phyloP scores from a whole-genome alignment of 164 flowering plant genomes.

The Tetrastigma voinierianum region DNA sequence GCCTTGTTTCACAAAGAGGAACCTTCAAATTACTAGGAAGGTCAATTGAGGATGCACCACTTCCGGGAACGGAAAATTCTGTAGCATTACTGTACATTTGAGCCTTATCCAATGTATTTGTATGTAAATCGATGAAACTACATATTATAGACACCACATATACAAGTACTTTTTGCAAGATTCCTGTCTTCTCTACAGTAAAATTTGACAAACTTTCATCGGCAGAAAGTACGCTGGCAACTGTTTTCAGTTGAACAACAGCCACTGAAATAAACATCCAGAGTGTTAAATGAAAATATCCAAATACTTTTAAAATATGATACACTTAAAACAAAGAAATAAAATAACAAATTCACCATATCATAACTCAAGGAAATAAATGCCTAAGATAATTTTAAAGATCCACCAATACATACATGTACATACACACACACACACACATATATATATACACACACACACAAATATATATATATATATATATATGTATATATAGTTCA shows the following conservation, averaged over 20 bases:
- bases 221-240: slow-evolving; percentile 55
- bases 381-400: too few species aligned
- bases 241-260: slow-evolving; percentile 81
- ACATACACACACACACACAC: too few species aligned
- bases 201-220: slow-evolving; percentile 52
- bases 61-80: slow-evolving; percentile 26
- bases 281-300: slow-evolving; percentile 1
- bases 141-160: slow-evolving; percentile 67
- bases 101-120: slow-evolving; percentile 34
- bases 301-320: too few species aligned
- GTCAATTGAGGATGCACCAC: slow-evolving; percentile 19
- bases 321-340: too few species aligned
- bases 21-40: slow-evolving; percentile 29
- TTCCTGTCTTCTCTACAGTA: slow-evolving; percentile 42
- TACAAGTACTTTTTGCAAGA: slow-evolving; percentile 68
- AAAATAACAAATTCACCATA: background rate
- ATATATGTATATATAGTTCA: too few species aligned
- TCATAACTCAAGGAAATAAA: too few species aligned
- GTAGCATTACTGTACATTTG: slow-evolving; percentile 24
- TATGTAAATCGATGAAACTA: slow-evolving; percentile 59
- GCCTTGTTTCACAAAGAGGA: slow-evolving; percentile 36
- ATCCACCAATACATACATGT: too few species aligned
- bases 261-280: slow-evolving; percentile 57
- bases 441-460: too few species aligned
- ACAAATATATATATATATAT: too few species aligned